A percentile compares a stretch with the other conserved stretches of the same genome.
phyloP scores from a whole-genome alignment of 352 stramenopile species.

The Saprolegnia diclina region DNA sequence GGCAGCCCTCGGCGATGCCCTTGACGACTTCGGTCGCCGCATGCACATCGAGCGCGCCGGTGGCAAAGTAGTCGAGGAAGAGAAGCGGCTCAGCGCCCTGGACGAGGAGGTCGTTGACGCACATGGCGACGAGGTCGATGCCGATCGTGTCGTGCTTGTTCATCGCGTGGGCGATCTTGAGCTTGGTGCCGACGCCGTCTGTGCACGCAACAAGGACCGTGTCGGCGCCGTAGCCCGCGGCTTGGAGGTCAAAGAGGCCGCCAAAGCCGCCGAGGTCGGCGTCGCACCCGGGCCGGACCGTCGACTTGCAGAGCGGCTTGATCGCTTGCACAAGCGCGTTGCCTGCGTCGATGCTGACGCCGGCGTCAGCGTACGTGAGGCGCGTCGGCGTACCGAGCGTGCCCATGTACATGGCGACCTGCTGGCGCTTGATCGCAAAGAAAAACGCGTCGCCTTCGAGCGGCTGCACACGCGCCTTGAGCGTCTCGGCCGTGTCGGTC shows the following conservation, averaged over 20 bases:
- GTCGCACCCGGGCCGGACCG: slow-evolving; percentile 91
- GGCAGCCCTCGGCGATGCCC: slow-evolving; percentile 96
- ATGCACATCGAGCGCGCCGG: slow-evolving; percentile 92
- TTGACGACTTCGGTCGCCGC: slow-evolving; percentile 93
- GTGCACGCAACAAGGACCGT: slow-evolving; percentile 97
- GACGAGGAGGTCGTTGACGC: slow-evolving; percentile 99
- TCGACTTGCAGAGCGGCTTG: slow-evolving; percentile 98
- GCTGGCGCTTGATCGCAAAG: slow-evolving; percentile 71
- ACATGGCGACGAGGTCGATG: slow-evolving; percentile 99
- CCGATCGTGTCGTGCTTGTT: slow-evolving; percentile 95
- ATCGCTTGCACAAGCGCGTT: slow-evolving; percentile 96
- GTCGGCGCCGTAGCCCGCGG: slow-evolving; percentile 94
- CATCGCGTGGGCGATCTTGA: slow-evolving; percentile 82
- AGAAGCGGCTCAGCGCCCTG: slow-evolving; percentile 98
- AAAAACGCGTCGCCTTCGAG: slow-evolving; percentile 94
- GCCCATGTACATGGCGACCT: slow-evolving; percentile 57
- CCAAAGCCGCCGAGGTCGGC: slow-evolving; percentile 96
- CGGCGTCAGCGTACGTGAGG: slow-evolving; percentile 96
- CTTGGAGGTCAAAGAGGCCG: slow-evolving; percentile 96
- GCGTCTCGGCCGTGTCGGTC: slow-evolving; percentile 89
- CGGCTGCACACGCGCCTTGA: slow-evolving; percentile 97
- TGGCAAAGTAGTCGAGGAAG: slow-evolving; percentile 99
- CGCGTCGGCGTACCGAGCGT: slow-evolving; percentile 41
- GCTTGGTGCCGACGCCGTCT: slow-evolving; percentile 98
- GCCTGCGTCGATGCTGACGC: slow-evolving; percentile 97